Evolutionary conservation across 1,139 yeast genomes (phyloP), one percentile per base, ranked within the genome.

Genomic region (Lodderomyces margitis): DNA sequence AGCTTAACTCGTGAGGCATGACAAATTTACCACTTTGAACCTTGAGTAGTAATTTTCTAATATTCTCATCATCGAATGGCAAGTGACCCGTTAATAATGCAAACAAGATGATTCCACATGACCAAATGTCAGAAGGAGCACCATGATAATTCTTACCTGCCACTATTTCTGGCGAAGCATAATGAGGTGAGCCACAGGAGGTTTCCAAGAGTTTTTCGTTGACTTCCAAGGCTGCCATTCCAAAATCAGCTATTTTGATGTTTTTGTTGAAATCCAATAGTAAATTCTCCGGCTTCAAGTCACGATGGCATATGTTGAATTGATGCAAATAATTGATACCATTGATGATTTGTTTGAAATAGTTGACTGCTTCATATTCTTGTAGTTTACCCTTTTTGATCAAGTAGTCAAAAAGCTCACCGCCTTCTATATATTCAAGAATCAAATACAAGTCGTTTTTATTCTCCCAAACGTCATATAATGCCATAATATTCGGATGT

Each of bases 161-260:
- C 3, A 92, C 97, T 51, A 92, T 92, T 62, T 92, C 98, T 0
- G 98, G 98, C 11, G 96, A 87, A 1, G 98, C 98, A 64, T 92
- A 92, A 64, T 94, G 98, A 17, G 98, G 98, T 17, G 97, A 88
- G 1, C 99, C 99, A 66, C 99, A 92, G 24, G 95, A 84, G 1
- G 98, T 92, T 61, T 92, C 97, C 44, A 94, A 72, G 57, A 92
- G 68, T 54, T 86, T 79, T 53, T 85, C 95, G 44, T 80, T 78
- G 32, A 95, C 83, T 62, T 92, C 98, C 38, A 92, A 70, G 2
- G 98, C 98, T n/a, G 99, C 98, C 98, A 92, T 94, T 32, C 99
- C 99, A 61, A 92, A 92, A 66, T 92, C 99, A 12, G 99, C 98
- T 53, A 92, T 91, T 61, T 92, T 92, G 62, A 92, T 89, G 61